Conservation (phyloP, 768 basidiomycete species). For the Suillus subaureus region DNA sequence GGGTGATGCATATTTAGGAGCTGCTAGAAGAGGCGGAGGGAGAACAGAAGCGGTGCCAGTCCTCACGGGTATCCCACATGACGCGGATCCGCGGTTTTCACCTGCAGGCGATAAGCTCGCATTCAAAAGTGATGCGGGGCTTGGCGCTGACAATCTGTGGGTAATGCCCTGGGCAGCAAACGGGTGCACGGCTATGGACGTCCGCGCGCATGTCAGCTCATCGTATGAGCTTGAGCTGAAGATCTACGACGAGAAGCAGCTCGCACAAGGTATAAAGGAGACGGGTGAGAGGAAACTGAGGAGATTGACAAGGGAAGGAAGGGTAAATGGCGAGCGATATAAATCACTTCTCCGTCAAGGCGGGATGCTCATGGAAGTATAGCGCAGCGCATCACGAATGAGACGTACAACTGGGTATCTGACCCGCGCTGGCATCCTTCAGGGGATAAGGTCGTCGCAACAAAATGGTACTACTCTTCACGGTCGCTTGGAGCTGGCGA, state of each 20-base stretch:
- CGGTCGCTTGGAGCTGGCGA: constrained; percentile 73
- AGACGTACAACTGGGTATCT: constrained; percentile 71
- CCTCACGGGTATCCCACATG: constrained; percentile 65
- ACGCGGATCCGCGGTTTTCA: constrained; percentile 75
- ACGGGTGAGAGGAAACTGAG: constrained; percentile 46
- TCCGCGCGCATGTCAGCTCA: constrained; percentile 40
- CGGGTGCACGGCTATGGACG: constrained; percentile 63
- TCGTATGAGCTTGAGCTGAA: constrained; percentile 37
- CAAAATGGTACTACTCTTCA: constrained; percentile 72
- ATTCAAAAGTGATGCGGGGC: constrained; percentile 71
- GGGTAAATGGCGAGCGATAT: constrained; percentile 41
- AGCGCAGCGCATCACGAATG: constrained; percentile 64
- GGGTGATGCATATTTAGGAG: constrained; percentile 36
- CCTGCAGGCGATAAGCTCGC: constrained; percentile 64
- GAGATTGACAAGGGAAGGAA: constrained; percentile 60
- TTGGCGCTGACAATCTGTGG: constrained; percentile 80
- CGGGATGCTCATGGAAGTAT: constrained; percentile 10
- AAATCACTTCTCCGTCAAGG: neutral
- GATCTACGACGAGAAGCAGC: constrained; percentile 46
- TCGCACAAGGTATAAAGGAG: constrained; percentile 54
- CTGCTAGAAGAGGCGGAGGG: constrained; percentile 21
- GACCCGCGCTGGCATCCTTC: constrained; percentile 74
- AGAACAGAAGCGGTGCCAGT: constrained; percentile 56
- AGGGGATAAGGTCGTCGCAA: constrained; percentile 63
- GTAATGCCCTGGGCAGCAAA: constrained; percentile 54